Evolutionary conservation across 2,329 filamentous ascomycete species (phyloP).

Genomic region (Penicillium sp.): DNA sequence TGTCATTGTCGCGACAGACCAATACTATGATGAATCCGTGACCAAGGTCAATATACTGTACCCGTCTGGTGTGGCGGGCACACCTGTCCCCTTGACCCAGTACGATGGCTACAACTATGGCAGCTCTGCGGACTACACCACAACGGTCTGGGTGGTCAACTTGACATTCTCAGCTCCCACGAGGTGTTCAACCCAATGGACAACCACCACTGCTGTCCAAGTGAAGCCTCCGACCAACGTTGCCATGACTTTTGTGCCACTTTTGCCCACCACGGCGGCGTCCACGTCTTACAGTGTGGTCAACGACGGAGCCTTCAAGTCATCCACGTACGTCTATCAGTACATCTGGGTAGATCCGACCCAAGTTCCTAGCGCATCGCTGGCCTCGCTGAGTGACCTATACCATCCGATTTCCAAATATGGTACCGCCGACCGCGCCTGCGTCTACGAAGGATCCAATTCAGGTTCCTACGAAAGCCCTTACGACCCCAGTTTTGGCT

Average conservation of each 20-base stretch:
- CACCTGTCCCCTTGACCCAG: background rate
- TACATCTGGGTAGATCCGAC: conserved; percentile 25
- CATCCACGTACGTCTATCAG: conserved; percentile 22
- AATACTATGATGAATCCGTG: conserved; percentile 10
- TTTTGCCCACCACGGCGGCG: conserved; percentile 19
- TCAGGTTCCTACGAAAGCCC: conserved; percentile 1
- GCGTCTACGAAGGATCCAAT: conserved; percentile 4
- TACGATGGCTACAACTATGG: conserved; percentile 2
- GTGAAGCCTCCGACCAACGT: conserved; percentile 14
- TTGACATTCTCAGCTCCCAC: conserved; percentile 25
- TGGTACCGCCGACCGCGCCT: conserved; percentile 5
- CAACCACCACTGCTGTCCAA: conserved; percentile 17
- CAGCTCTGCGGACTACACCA: background rate
- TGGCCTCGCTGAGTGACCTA: conserved; percentile 18
- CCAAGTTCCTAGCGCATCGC: conserved; percentile 20
- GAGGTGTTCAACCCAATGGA: conserved; percentile 24
- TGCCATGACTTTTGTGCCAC: conserved; percentile 2
- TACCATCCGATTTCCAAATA: conserved; percentile 15
- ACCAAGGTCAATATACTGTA: conserved; percentile 26
- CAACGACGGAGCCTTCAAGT: conserved; percentile 18
- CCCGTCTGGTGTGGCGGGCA: conserved; percentile 21
- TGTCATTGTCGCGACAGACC: conserved; percentile 14
- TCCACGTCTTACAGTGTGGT: conserved; percentile 20
- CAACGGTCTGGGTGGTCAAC: conserved; percentile 23
- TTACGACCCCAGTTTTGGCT: conserved; percentile 5